Evolutionary conservation across 352 stramenopile genomes (phyloP), one percentile per base, ranked within the genome.

Genomic region (Globisporangium spinosum): DNA sequence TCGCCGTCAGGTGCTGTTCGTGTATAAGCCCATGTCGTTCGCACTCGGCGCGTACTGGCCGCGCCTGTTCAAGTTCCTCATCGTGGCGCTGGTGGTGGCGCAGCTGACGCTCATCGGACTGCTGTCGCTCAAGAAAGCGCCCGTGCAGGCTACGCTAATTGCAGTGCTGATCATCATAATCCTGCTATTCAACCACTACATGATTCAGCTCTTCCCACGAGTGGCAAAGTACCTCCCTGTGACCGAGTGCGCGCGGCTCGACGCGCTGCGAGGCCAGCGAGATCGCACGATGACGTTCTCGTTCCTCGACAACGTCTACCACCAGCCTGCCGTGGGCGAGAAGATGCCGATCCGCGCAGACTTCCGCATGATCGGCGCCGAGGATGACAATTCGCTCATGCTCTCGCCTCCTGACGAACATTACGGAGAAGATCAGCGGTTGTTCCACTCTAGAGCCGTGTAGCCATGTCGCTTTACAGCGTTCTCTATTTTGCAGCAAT

Each of bases 71-170:
- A 81, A 79, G 56, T 95, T 95, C 64, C 73, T 90, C 65, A 85
- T 95, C 54, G 73, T 81, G 17, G 82, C 85, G 35, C 77, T 95
- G 20, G 70, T 95, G 3, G 76, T 95, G 22, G 73, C 84, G 15
- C 87, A 95, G 67, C 64, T 90, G 54, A 93, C 87, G 27, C 73
- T 95, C 43, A 79, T 95, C 23, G 87, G 87, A 23, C 70, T 95
- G 65, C 70, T 95, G 10, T 92, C 85, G 62, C 82, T 95, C 61
- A 95, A 95, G 71, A 81, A 91, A 56, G 74, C 75, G 25, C 65
- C 70, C 10, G 43, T 53, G n/a, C 71, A 66, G 38, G 74, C 67
- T 3, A 51, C 64, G 8, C 65, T 70, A 22, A 63, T 73, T 4
- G 64, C 75, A 0, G 63, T 74, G 8, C 73, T 85, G 17, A 59